Base-by-base conservation (phyloP, 225 moss, liverwort and hornwort species). In the Ulota crispa region DNA sequence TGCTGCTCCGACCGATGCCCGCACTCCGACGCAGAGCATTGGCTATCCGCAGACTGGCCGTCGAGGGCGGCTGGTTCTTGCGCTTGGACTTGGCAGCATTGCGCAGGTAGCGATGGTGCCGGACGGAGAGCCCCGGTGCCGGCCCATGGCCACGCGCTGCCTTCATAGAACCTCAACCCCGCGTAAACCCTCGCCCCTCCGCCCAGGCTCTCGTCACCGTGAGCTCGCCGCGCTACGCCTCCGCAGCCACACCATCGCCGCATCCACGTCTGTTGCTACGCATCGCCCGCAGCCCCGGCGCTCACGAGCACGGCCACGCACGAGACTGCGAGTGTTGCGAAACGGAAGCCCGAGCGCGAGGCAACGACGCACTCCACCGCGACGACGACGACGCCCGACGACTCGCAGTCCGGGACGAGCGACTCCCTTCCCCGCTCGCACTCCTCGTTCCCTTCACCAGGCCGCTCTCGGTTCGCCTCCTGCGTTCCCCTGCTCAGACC, bases 81-180 rank as follows among this genome's bases (percentile, higher is more conserved):
- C 87, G 89, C 79, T 85, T 88, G 13, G 78, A 69, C 80, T 85
- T 84, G 47, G 68, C 77, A 69, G 87, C 85, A 83, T 90, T 87
- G 81, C 70, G 83, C 56, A 92, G 78, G 62, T 83, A 83, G 63
- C 86, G 85, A 73, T 77, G 78, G 83, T 86, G 92, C 42, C 78
- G 75, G 83, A 81, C 85, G 21, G 80, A 56, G 77, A 87, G 89
- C 84, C 89, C 82, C 81, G 81, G 65, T 45, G 82, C 83, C 87
- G 85, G 85, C 83, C 89, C 89, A 89, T 89, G 87, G 83, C 85
- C 83, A 70, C 87, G 85, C 84, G 62, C 74, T 84, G 86, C 87
- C 85, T 83, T 86, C 87, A 86, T 87, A 87, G 86, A 87, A 88
- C 83, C 83, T 89, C 87, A 79, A 81, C 91, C 85, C 86, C 73